phyloP scores from a whole-genome alignment of 768 basidiomycete genomes.

The Rhizopogon roseolus region DNA sequence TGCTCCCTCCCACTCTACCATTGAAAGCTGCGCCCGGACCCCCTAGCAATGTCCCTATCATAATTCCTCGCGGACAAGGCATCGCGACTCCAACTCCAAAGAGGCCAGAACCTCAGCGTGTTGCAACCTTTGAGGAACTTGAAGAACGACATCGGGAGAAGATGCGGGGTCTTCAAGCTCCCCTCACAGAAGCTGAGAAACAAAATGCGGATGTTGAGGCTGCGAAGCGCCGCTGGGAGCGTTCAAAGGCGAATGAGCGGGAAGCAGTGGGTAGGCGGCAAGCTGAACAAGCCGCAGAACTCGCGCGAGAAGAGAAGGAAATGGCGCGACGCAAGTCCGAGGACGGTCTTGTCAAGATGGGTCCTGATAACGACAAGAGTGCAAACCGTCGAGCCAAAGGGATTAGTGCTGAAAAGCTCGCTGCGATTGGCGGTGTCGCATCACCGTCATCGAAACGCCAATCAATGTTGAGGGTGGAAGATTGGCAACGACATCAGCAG shows the following conservation, averaged over 20 bases:
- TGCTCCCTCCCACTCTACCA: conserved; percentile 22
- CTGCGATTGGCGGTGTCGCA: conserved; percentile 25
- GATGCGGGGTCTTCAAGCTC: conserved; percentile 76
- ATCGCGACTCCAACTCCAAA: conserved; percentile 40
- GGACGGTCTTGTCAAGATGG: conserved; percentile 32
- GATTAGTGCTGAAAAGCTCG: conserved; percentile 60
- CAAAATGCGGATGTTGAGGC: conserved; percentile 71
- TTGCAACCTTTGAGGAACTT: conserved; percentile 83
- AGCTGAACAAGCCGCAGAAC: conserved; percentile 57
- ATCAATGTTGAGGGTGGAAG: conserved; percentile 78
- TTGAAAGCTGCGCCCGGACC: conserved; percentile 31
- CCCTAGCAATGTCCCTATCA: conserved; percentile 35
- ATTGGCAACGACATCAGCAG: conserved; percentile 76
- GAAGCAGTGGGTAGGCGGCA: conserved; percentile 69
- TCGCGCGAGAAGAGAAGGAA: conserved; percentile 43
- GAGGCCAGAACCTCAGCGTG: conserved; percentile 44
- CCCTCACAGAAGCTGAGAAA: conserved; percentile 74
- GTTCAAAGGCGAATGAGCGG: conserved; percentile 67
- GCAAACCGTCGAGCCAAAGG: conserved; percentile 36
- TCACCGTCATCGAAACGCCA: conserved; percentile 53
- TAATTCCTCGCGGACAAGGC: conserved; percentile 39
- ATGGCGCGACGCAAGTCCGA: conserved; percentile 35
- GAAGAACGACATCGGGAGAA: conserved; percentile 83
- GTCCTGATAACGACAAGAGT: conserved; percentile 27
- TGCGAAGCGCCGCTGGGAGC: conserved; percentile 83